These are phyloP conservation scores for Lotus japonicus DNA, from an alignment of 306 rosid species.

Conservation along the genomic window DNA sequence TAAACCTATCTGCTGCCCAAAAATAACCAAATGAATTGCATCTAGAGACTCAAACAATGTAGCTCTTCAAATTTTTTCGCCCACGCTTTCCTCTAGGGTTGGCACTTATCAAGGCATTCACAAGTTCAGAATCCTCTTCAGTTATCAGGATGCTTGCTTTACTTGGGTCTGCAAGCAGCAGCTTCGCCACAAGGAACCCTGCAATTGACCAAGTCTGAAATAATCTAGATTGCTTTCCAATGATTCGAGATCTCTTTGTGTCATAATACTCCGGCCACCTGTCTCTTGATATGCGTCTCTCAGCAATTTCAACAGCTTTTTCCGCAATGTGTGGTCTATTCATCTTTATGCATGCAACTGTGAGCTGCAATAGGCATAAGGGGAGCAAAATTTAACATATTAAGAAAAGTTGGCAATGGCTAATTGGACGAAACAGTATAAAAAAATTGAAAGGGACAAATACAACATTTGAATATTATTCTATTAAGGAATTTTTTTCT, in stretches of 20 bases:
- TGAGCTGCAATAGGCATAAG: constrained; percentile 46
- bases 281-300: constrained; percentile 55
- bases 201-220: constrained; percentile 82
- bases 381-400: too few relatives aligned
- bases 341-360: constrained; percentile 87
- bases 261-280: constrained; percentile 90
- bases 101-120: constrained; percentile 55
- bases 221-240: constrained; percentile 71
- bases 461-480: too few relatives aligned
- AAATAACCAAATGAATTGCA: constrained; percentile 21
- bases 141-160: constrained; percentile 64
- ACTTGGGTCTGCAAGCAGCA: constrained; percentile 60
- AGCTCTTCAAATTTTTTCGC: constrained; percentile 45
- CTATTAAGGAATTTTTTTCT: too few relatives aligned
- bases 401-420: too few relatives aligned
- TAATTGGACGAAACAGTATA: too few relatives aligned
- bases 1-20: constrained; percentile 4
- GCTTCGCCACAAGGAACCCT: constrained; percentile 69
- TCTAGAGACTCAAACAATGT: constrained; percentile 41
- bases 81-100: constrained; percentile 70
- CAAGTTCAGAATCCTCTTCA: constrained; percentile 80
- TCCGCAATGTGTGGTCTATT: constrained; percentile 67
- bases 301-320: constrained; percentile 59
- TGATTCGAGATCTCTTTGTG: constrained; percentile 55
- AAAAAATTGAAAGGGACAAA: too few relatives aligned